phyloP scores from a whole-genome alignment of 73 alveolate species.

The Paramecium sonneborni region DNA sequence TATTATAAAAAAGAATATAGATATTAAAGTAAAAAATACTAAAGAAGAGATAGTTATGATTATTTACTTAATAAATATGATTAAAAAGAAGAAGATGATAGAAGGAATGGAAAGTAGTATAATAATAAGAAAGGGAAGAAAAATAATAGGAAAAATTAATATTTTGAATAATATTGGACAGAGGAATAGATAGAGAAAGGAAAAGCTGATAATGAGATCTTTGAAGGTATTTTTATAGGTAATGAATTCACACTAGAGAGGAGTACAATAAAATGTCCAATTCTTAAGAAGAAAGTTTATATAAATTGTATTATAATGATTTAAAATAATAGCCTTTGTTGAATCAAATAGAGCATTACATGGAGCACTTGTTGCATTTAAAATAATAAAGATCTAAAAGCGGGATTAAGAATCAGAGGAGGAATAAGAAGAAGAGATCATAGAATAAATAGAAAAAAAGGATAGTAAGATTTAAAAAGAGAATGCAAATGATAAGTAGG shows the following conservation, averaged over 20 bases:
- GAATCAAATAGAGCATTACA: conserved; percentile 64
- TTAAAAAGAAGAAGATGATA: background rate
- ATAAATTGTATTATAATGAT: background rate
- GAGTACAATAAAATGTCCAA: conserved; percentile 5
- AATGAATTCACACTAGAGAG: background rate
- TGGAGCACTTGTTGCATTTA: conserved; percentile 50
- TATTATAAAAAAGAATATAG: background rate
- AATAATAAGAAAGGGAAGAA: background rate
- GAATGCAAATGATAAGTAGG: background rate
- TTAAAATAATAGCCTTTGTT: background rate
- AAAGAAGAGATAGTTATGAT: background rate
- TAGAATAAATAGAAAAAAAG: background rate
- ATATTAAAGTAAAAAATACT: background rate
- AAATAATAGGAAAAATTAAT: background rate
- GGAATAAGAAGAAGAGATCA: conserved; percentile 18
- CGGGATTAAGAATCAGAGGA: background rate
- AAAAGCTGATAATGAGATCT: background rate
- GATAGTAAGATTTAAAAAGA: background rate
- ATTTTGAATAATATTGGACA: conserved; percentile 22
- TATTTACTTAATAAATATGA: background rate
- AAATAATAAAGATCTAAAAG: background rate
- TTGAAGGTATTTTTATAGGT: conserved; percentile 34
- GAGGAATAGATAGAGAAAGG: conserved; percentile 21
- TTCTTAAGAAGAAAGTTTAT: background rate
- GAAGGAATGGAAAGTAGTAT: background rate